Base-by-base conservation (phyloP, 139 green algal genomes). In the Chlorella sp. region DNA sequence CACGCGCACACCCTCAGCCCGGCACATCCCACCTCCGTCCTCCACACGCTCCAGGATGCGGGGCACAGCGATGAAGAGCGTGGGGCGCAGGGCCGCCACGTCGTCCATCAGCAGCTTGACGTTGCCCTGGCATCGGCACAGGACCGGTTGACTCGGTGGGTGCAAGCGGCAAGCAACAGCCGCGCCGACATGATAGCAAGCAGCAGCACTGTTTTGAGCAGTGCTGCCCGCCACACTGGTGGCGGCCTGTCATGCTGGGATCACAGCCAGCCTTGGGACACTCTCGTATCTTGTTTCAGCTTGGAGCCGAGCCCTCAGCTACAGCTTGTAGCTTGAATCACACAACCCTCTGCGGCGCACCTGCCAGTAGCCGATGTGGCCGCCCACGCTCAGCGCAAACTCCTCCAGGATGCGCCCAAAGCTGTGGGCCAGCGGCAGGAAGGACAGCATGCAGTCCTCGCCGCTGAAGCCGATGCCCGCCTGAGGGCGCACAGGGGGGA, bases 11-110 rank as follows among this genome's bases (percentile, higher is more conserved):
- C n/a, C n/a, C n/a, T 20, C 57, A 1, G 4, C 21, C 15, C 32
- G 15, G 2, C 65, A 26, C 32, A 34, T 21, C 80, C 17, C 80
- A 83, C 78, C 78, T 51, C 90, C 92, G 20, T 85, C 75, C 72
- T 90, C 91, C 60, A 97, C 92, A 25, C 95, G 87, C 69, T 98
- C 94, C 82, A 95, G 92, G 79, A 97, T 92, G 56, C 94, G 91
- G 20, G 94, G 94, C 69, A 98, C 94, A 20, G 91, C 93, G n/a
- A 88, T 85, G 85, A 97, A 97, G 28, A 95, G 74, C 13, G 92
- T 97, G 55, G 94, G 94, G 26, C 89, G 90, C 63, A 97, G 86
- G n/a, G 83, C 90, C 20, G 80, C 82, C 23, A 97, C 87, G 86
- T 97, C 94, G 15, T 97, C 94, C 55, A 92, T 85, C 67, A 97